These are phyloP conservation scores for Fonsecaea nubica DNA, from an alignment of 2,329 filamentous ascomycete species.

Conservation along the genomic window DNA sequence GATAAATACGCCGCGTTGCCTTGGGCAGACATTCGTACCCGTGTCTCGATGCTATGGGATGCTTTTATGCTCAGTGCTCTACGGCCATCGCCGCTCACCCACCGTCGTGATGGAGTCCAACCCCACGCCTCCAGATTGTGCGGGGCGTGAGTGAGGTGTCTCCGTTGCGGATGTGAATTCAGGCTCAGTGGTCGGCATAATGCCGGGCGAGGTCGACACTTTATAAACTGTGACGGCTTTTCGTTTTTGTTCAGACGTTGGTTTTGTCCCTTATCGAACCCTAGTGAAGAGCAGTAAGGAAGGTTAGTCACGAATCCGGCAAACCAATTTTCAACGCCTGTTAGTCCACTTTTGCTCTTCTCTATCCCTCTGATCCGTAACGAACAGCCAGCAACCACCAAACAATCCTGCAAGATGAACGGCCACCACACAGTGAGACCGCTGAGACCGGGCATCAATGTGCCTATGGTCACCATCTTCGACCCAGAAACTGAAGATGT, in stretches of 20 bases:
- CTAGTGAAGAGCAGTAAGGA: not conserved
- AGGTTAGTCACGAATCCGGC: not conserved
- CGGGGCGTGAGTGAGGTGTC: constrained; percentile 1
- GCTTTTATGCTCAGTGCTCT: not conserved
- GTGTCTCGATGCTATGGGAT: not conserved
- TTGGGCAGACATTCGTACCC: not conserved
- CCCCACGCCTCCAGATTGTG: constrained; percentile 28
- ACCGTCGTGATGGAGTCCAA: not conserved
- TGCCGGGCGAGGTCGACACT: constrained; percentile 25
- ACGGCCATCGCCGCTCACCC: constrained; percentile 8
- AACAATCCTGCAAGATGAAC: constrained; percentile 29
- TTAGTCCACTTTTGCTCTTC: not conserved
- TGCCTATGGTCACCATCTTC: constrained; percentile 78
- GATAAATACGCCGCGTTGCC: not conserved
- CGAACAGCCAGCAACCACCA: not conserved
- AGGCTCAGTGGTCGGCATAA: constrained; percentile 27
- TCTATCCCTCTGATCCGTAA: not conserved
- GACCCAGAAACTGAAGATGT: constrained; percentile 68
- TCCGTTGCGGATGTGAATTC: not conserved
- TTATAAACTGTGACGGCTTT: constrained; percentile 17
- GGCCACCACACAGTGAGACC: constrained; percentile 31
- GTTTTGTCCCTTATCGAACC: not conserved
- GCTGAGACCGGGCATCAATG: constrained; percentile 65
- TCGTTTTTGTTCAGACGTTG: not conserved
- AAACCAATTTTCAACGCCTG: not conserved